A percentile compares a stretch with the other conserved stretches of the same genome.
Conservation (phyloP, 148 eudicot genomes). For the Rhododendron simsii region DNA sequence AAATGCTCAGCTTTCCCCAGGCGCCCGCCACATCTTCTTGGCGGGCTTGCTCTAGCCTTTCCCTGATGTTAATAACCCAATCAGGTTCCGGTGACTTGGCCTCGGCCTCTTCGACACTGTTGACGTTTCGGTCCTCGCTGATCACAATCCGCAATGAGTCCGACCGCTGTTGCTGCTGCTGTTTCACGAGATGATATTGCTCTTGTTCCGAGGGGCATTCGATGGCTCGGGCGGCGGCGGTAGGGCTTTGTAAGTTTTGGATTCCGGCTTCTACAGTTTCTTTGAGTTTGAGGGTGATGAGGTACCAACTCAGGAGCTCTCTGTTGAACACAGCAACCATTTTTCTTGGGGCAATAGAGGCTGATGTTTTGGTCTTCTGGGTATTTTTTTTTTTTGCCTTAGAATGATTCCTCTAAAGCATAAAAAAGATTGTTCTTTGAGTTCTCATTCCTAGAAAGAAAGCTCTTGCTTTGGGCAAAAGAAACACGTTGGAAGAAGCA, state of each 20-base stretch:
- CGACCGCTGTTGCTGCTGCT: conserved; percentile 17
- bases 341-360: background rate
- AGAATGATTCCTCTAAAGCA: background rate
- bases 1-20: conserved; percentile 66
- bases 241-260: conserved; percentile 24
- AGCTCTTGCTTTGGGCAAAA: background rate
- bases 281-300: conserved; percentile 79
- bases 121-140: conserved; percentile 14
- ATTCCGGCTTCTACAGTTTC: conserved; percentile 60
- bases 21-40: conserved; percentile 45
- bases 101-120: background rate
- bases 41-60: conserved; percentile 54
- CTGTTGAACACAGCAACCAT: conserved; percentile 99
- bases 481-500: background rate
- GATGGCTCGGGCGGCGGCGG: conserved; percentile 16
- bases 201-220: conserved; percentile 17
- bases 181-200: background rate
- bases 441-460: background rate
- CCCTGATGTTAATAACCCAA: conserved; percentile 61
- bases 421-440: background rate
- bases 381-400: background rate
- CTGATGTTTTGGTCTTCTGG: background rate
- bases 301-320: conserved; percentile 89
- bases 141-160: conserved; percentile 21
- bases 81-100: conserved; percentile 43